Percentiles rank a stretch among this genome's conserved stretches.
Conservation (phyloP, 1,284 basidiomycete genomes). For the Pascua sp. region DNA sequence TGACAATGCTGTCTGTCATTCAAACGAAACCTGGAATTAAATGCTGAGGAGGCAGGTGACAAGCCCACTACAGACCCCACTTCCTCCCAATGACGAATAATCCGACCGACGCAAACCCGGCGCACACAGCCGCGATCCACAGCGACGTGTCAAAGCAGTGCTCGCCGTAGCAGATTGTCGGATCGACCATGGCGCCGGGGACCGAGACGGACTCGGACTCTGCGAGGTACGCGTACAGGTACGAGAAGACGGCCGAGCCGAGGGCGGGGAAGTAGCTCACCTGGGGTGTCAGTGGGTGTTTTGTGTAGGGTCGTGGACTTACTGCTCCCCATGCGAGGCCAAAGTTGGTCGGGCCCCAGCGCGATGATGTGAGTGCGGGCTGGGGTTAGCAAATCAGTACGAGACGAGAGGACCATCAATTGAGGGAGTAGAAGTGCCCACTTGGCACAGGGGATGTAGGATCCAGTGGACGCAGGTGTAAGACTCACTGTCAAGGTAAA, state of each 20-base stretch:
- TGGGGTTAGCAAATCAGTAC: conserved; percentile 5
- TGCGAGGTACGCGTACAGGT: conserved; percentile 7
- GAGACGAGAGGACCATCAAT: no score
- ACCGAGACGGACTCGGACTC: conserved; percentile 23
- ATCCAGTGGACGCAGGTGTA: no score
- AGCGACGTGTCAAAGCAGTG: conserved; percentile 42
- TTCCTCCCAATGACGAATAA: conserved; percentile 34
- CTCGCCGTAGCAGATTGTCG: conserved; percentile 37
- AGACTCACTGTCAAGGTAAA: conserved; percentile 46
- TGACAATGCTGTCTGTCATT: no score
- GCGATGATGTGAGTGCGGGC: conserved; percentile 44
- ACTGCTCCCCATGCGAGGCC: conserved; percentile 46
- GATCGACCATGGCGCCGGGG: conserved; percentile 24
- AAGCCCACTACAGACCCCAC: conserved; percentile 44
- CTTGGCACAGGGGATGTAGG: no score
- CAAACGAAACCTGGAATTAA: no score
- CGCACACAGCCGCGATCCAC: conserved; percentile 37
- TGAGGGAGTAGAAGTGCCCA: no score
- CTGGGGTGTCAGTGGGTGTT: conserved; percentile 18
- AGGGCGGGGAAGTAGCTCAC: conserved; percentile 46
- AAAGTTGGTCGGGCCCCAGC: conserved; percentile 49
- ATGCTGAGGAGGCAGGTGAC: no score
- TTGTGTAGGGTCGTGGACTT: no score
- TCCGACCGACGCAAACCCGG: conserved; percentile 27
- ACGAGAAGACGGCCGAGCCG: conserved; percentile 45